A percentile compares a stretch with the other conserved stretches of the same genome.
Conservation (phyloP, 257 asterid species). For the Leptodermis oblonga region DNA sequence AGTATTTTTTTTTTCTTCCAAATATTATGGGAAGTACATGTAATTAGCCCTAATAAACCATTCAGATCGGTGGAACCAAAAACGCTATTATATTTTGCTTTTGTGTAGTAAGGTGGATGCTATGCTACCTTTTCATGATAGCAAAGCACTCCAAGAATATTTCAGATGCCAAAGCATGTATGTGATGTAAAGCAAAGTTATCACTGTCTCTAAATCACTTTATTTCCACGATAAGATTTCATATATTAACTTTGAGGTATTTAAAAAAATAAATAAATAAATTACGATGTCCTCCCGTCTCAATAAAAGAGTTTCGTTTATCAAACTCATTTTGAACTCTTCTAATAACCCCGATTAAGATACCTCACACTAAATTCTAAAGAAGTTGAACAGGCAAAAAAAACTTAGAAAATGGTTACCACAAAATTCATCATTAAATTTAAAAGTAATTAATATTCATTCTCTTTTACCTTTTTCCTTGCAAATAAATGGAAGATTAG, state of each 20-base stretch:
- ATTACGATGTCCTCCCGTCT: too few relatives aligned
- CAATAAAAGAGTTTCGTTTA: too few relatives aligned
- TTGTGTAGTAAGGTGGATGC: slow-evolving; percentile 4
- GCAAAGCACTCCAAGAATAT: slow-evolving; percentile 39
- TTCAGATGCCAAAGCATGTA: neutral
- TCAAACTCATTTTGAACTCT: too few relatives aligned
- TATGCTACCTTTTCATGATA: slow-evolving; percentile 8
- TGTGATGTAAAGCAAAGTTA: neutral
- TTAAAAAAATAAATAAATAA: too few relatives aligned
- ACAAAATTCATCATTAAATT: neutral
- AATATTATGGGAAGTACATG: too few relatives aligned
- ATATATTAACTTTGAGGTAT: neutral
- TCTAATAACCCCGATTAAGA: too few relatives aligned
- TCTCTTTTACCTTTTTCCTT: too few relatives aligned
- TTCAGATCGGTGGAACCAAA: neutral
- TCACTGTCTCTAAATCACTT: neutral
- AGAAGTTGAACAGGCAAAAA: neutral
- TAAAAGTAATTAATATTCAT: too few relatives aligned
- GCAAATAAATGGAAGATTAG: too few relatives aligned
- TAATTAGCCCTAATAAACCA: too few relatives aligned
- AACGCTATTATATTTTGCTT: slow-evolving; percentile 1
- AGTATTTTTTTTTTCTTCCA: too few relatives aligned
- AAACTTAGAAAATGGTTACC: neutral
- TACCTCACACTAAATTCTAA: too few relatives aligned
- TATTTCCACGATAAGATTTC: neutral